These are phyloP conservation scores for Novymonas esmeraldas DNA, from an alignment of 208 protist species.

Conservation along the genomic window DNA sequence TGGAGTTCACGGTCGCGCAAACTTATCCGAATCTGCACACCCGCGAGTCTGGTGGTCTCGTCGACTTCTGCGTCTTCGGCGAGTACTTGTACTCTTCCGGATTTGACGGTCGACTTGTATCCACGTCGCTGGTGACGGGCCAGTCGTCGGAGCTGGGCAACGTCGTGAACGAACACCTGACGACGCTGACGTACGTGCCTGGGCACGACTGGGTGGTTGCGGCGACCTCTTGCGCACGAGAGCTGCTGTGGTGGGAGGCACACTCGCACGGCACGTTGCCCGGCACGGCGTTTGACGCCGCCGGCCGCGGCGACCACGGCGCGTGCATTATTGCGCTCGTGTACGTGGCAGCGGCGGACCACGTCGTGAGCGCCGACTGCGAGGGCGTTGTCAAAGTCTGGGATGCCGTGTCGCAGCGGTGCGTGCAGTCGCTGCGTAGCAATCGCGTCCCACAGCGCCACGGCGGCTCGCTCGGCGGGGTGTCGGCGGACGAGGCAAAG, in stretches of 20 bases:
- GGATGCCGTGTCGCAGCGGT: constrained; percentile 75
- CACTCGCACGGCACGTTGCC: constrained; percentile 36
- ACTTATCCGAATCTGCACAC: constrained; percentile 46
- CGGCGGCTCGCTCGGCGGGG: not conserved
- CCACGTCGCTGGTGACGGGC: constrained; percentile 47
- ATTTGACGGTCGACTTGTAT: constrained; percentile 62
- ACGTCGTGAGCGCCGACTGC: constrained; percentile 75
- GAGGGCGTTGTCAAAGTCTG: constrained; percentile 79
- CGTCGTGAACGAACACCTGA: constrained; percentile 21
- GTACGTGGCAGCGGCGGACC: constrained; percentile 53
- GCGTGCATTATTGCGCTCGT: constrained; percentile 54
- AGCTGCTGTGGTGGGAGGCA: constrained; percentile 66
- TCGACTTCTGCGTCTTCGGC: constrained; percentile 66
- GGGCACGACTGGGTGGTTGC: constrained; percentile 26
- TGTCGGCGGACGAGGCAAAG: not conserved
- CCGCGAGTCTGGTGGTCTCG: constrained; percentile 50
- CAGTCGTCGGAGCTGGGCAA: constrained; percentile 19
- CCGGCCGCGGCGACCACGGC: constrained; percentile 36
- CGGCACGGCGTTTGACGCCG: constrained; percentile 37
- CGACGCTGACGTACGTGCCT: constrained; percentile 24
- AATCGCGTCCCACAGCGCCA: constrained; percentile 2
- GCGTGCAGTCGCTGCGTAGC: constrained; percentile 68
- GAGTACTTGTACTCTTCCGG: constrained; percentile 55
- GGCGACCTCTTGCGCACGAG: constrained; percentile 30
- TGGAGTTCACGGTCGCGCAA: constrained; percentile 35